phyloP scores from a whole-genome alignment of 192 early-diverging fungal species.

The Phlyctochytrium arcticum region DNA sequence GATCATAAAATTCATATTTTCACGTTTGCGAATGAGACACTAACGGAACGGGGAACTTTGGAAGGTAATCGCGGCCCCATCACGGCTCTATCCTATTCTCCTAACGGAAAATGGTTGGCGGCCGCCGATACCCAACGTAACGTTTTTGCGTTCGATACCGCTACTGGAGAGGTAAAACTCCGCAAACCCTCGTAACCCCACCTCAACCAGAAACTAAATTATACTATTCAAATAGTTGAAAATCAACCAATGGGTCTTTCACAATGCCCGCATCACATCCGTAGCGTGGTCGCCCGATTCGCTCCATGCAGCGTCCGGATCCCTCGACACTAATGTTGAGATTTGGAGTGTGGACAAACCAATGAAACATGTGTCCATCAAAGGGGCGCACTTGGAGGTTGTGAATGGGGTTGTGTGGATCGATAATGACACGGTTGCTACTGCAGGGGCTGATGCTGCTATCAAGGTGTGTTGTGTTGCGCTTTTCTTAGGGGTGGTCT shows the following conservation, averaged over 20 bases:
- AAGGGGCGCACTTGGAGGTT: slow-evolving; percentile 73
- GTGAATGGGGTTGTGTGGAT: slow-evolving; percentile 72
- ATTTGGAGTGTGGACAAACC: slow-evolving; percentile 84
- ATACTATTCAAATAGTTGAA: slow-evolving; percentile 30
- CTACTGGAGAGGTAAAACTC: slow-evolving; percentile 35
- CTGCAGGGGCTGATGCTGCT: slow-evolving; percentile 76
- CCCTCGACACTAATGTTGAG: slow-evolving; percentile 86
- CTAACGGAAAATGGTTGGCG: slow-evolving; percentile 70
- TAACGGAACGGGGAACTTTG: slow-evolving; percentile 27
- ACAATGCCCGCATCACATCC: slow-evolving; percentile 77
- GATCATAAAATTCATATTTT: slow-evolving; percentile 68
- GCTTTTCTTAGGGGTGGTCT: no score
- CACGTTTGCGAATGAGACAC: slow-evolving; percentile 39
- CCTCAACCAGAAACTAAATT: no score
- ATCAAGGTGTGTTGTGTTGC: slow-evolving; percentile 67
- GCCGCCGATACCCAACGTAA: slow-evolving; percentile 77
- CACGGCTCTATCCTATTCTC: slow-evolving; percentile 75
- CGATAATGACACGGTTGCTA: slow-evolving; percentile 61
- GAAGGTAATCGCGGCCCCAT: slow-evolving; percentile 60
- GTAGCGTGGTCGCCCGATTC: slow-evolving; percentile 79
- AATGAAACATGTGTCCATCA: slow-evolving; percentile 69
- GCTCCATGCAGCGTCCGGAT: slow-evolving; percentile 68
- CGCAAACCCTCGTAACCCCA: no score
- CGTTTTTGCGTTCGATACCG: slow-evolving; percentile 68
- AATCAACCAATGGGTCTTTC: slow-evolving; percentile 79